Evolutionary conservation across 2,329 filamentous ascomycete species (phyloP).

Genomic region (Bipolaris bicolor): DNA sequence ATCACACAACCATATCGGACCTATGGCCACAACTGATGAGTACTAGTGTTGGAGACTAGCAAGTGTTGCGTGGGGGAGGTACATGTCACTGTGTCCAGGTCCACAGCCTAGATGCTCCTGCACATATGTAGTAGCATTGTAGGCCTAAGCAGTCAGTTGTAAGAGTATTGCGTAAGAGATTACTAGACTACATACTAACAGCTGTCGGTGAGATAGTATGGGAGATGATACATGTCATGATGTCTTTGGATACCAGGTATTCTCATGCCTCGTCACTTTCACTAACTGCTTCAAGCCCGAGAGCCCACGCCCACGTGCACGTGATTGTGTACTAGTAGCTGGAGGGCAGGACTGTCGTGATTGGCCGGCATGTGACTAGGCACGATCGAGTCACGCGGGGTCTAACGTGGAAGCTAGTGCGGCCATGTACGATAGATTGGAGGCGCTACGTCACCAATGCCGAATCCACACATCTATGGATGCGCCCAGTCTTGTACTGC

Average conservation of each 20-base stretch:
- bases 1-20: neutral
- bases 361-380: neutral
- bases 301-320: neutral
- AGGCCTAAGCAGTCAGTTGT: neutral
- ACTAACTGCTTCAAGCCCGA: neutral
- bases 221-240: neutral
- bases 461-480: neutral
- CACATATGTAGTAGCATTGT: neutral
- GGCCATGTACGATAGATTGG: neutral
- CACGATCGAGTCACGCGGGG: neutral
- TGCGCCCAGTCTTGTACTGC: neutral
- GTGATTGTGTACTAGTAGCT: neutral
- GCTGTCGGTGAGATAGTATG: neutral
- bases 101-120: no score
- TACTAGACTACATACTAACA: neutral
- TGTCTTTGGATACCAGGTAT: no score
- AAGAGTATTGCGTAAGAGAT: neutral
- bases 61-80: neutral
- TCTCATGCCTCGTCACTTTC: neutral
- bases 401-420: neutral
- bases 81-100: neutral
- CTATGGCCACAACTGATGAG: neutral
- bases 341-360: neutral
- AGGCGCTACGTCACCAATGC: neutral
- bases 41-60: neutral